Evolutionary conservation across 2,329 filamentous ascomycete genomes (phyloP).

Genomic region (Ceratocystis harringtonii): DNA sequence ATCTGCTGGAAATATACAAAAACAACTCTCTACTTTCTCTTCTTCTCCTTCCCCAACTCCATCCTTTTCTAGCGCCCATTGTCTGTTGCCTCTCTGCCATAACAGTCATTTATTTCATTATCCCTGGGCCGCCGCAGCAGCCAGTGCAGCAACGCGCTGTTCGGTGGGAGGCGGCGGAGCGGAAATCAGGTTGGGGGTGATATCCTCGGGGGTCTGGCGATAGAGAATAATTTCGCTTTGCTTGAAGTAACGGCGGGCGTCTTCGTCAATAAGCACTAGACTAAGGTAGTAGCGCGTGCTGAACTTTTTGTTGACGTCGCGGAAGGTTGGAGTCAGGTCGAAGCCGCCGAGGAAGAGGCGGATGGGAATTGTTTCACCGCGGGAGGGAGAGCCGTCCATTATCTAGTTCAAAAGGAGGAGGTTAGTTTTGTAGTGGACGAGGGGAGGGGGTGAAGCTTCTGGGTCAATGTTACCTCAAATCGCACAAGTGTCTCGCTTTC

Average conservation of each 20-base stretch:
- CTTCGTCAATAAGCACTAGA: slow-evolving; percentile 89
- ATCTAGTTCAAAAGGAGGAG: slow-evolving; percentile 39
- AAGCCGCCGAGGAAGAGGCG: slow-evolving; percentile 93
- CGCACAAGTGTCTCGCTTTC: slow-evolving; percentile 96
- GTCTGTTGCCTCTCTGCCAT: slow-evolving; percentile 17
- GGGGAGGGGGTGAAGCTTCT: slow-evolving; percentile 6
- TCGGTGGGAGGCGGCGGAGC: slow-evolving; percentile 30
- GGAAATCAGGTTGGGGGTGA: slow-evolving; percentile 15
- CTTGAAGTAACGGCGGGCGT: slow-evolving; percentile 95
- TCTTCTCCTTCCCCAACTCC: neutral
- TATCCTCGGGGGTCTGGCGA: slow-evolving; percentile 53
- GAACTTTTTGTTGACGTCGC: slow-evolving; percentile 99
- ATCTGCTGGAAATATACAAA: slow-evolving; percentile 1
- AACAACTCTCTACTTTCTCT: neutral
- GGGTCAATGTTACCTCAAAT: slow-evolving; percentile 53
- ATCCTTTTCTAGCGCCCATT: neutral
- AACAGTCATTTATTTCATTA: neutral
- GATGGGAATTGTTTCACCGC: slow-evolving; percentile 91
- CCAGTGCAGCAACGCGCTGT: slow-evolving; percentile 29
- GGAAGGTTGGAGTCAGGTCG: slow-evolving; percentile 93
- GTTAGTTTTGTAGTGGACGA: neutral
- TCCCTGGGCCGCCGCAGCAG: slow-evolving; percentile 19
- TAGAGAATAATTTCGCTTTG: slow-evolving; percentile 97
- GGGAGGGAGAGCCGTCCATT: slow-evolving; percentile 97
- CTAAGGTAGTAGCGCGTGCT: slow-evolving; percentile 96